Conservation (phyloP, 129 eudicot genomes). For the Chrysanthemum makinoi region DNA sequence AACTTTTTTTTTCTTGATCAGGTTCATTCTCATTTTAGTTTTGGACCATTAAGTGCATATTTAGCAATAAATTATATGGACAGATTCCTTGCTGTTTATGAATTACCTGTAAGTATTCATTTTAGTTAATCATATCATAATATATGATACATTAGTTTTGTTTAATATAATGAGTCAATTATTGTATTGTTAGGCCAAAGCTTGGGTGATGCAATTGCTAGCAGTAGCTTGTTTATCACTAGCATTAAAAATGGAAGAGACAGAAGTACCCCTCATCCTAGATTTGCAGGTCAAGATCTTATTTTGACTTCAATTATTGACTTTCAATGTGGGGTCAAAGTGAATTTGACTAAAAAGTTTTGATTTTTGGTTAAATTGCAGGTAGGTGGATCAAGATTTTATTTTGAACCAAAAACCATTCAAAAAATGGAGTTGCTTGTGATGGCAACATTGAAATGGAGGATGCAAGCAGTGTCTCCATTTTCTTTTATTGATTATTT, state of each 20-base stretch:
- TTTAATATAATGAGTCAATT: not conserved
- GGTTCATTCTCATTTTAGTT: constrained; percentile 61
- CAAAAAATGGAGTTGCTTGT: constrained; percentile 80
- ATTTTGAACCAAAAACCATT: constrained; percentile 69
- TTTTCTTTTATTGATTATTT: constrained; percentile 62
- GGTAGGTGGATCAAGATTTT: constrained; percentile 54
- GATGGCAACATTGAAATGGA: constrained; percentile 69
- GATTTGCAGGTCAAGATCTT: constrained; percentile 64
- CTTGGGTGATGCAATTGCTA: constrained; percentile 79
- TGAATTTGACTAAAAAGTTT: constrained; percentile 14
- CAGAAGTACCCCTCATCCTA: constrained; percentile 45
- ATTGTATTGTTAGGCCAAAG: constrained; percentile 39
- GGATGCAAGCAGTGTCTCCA: constrained; percentile 73
- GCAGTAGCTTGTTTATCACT: constrained; percentile 68
- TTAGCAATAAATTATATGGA: constrained; percentile 65
- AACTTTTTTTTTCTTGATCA: constrained; percentile 17
- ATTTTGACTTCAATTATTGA: constrained; percentile 24
- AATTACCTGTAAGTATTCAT: constrained; percentile 53
- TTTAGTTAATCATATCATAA: not conserved
- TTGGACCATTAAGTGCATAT: constrained; percentile 53
- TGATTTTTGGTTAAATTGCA: constrained; percentile 21
- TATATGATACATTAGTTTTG: not conserved
- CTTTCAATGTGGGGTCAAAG: constrained; percentile 12
- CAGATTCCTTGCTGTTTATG: constrained; percentile 68
- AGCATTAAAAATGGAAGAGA: constrained; percentile 77